phyloP scores from a whole-genome alignment of 2,329 filamentous ascomycete genomes.

The Sordariomycetes sp. region DNA sequence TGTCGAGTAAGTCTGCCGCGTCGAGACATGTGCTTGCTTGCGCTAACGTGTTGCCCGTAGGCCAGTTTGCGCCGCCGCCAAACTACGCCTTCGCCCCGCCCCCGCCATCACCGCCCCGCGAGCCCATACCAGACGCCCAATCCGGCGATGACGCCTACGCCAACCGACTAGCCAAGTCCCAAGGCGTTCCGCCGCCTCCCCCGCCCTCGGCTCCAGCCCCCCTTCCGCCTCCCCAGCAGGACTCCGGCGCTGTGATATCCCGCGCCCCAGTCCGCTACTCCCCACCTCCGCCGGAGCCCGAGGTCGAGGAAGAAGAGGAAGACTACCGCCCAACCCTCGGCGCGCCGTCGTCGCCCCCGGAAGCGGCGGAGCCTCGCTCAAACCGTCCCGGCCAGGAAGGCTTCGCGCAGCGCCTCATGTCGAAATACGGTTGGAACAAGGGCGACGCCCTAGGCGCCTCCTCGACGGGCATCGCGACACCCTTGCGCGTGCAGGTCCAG shows the following conservation, averaged over 20 bases:
- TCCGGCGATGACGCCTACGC: constrained; percentile 60
- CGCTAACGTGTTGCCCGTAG: constrained; percentile 15
- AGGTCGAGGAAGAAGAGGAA: constrained; percentile 13
- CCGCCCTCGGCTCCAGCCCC: constrained; percentile 15
- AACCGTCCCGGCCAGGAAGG: constrained; percentile 63
- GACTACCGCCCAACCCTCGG: constrained; percentile 35
- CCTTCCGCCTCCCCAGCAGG: constrained; percentile 19
- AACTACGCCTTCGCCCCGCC: constrained; percentile 45
- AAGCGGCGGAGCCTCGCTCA: constrained; percentile 35
- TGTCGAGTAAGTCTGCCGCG: constrained; percentile 9
- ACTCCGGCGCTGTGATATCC: constrained; percentile 47
- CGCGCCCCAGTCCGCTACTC: constrained; percentile 65
- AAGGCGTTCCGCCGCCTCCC: constrained; percentile 20
- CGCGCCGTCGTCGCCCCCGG: constrained; percentile 27
- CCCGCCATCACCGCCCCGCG: constrained; percentile 31
- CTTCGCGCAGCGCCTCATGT: constrained; percentile 80
- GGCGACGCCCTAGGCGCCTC: constrained; percentile 78
- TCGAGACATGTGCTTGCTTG: not conserved
- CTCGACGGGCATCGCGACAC: constrained; percentile 71
- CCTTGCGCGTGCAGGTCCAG: constrained; percentile 71
- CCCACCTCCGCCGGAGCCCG: constrained; percentile 26
- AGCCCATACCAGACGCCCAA: constrained; percentile 38
- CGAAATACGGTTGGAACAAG: constrained; percentile 87
- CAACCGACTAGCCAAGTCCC: constrained; percentile 45
- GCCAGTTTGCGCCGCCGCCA: constrained; percentile 46